Evolutionary conservation across 1,284 basidiomycete genomes (phyloP).

Genomic region (Boletus holoroseus): DNA sequence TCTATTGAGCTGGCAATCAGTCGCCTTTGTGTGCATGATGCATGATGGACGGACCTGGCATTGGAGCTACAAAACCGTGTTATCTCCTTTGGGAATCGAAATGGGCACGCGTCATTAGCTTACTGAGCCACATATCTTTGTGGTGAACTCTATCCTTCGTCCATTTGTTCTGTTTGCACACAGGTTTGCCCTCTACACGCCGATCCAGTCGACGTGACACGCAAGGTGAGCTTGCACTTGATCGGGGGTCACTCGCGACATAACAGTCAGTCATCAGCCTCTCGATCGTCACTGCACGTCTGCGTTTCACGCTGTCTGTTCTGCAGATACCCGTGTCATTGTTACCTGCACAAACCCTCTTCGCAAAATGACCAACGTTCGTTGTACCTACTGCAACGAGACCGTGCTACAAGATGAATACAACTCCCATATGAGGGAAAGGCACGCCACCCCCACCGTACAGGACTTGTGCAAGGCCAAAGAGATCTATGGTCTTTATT

Average conservation of each 20-base stretch:
- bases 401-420: constrained; percentile 7
- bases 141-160: not conserved
- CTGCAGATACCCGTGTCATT: not conserved
- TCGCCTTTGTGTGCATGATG: not conserved
- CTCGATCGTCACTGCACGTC: not conserved
- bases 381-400: constrained; percentile 16
- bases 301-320: not conserved
- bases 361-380: constrained; percentile 9
- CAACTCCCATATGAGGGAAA: constrained; percentile 9
- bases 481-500: not conserved
- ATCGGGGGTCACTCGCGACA: not conserved
- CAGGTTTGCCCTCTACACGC: not conserved
- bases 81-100: constrained; percentile 9
- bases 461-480: constrained; percentile 11
- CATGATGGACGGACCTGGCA: not conserved
- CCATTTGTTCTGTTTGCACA: not conserved
- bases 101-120: not conserved
- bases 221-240: constrained; percentile 1
- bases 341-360: not conserved
- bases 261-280: not conserved
- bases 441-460: constrained; percentile 9
- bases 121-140: not conserved
- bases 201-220: not conserved
- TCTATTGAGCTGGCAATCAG: not conserved
- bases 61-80: not conserved